Evolutionary conservation across 345 rosid species (phyloP).

Genomic region (Carallia brachiata): DNA sequence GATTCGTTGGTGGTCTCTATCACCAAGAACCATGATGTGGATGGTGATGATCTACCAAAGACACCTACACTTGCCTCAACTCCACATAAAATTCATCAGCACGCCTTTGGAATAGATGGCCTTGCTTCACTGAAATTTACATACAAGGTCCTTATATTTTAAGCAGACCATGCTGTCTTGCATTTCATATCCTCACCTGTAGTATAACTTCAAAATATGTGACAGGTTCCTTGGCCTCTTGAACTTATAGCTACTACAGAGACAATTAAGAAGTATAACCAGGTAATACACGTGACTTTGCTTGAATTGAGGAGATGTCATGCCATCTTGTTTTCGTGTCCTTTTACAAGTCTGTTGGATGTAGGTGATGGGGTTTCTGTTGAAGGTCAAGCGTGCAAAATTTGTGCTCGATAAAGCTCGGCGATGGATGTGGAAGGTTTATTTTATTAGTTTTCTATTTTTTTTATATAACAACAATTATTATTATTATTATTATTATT

Average conservation of each 20-base stretch:
- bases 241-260: constrained; percentile 89
- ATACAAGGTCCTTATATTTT: constrained; percentile 56
- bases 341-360: constrained; percentile 28
- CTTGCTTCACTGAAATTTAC: constrained; percentile 78
- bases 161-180: constrained; percentile 7
- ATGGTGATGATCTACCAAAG: constrained; percentile 53
- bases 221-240: constrained; percentile 97
- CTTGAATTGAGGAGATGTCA: constrained; percentile 16
- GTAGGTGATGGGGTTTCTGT: constrained; percentile 89
- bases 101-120: constrained; percentile 68
- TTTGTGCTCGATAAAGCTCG: constrained; percentile 94
- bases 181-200: constrained; percentile 13
- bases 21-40: constrained; percentile 47
- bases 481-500: constrained; percentile 6
- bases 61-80: constrained; percentile 42
- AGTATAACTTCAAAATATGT: constrained; percentile 10
- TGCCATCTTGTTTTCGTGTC: constrained; percentile 13
- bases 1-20: constrained; percentile 78
- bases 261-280: constrained; percentile 92
- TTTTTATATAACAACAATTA: neutral
- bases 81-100: constrained; percentile 43
- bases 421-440: constrained; percentile 99
- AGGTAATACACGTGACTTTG: constrained; percentile 46
- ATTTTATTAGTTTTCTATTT: constrained; percentile 3
- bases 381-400: constrained; percentile 98